Percentiles rank a stretch among this genome's conserved stretches.
These are phyloP conservation scores for Paratrypanosoma confusum DNA, from an alignment of 208 protist species.

Conservation along the genomic window DNA sequence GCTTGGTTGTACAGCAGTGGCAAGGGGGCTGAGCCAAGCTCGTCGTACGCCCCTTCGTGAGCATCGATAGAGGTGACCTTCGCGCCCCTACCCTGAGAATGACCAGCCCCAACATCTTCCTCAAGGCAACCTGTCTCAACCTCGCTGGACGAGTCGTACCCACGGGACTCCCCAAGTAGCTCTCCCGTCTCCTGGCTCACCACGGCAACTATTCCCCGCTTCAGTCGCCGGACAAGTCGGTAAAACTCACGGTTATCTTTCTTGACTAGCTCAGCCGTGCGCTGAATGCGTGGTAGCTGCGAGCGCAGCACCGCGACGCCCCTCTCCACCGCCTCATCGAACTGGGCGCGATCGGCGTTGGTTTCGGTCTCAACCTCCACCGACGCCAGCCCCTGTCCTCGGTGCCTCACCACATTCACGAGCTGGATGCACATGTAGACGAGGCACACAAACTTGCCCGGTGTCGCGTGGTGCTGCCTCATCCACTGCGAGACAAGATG, in stretches of 20 bases:
- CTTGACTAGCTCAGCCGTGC: slow-evolving; percentile 31
- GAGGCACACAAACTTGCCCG: slow-evolving; percentile 74
- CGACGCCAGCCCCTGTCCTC: slow-evolving; percentile 27
- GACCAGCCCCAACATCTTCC: too few relatives aligned
- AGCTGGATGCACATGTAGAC: slow-evolving; percentile 80
- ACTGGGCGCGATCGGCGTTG: slow-evolving; percentile 47
- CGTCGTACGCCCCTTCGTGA: slow-evolving; percentile 4
- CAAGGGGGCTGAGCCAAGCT: not conserved
- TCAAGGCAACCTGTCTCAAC: too few relatives aligned
- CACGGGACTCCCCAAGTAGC: too few relatives aligned
- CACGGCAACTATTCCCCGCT: too few relatives aligned
- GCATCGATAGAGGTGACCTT: slow-evolving; percentile 1
- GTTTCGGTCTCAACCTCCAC: slow-evolving; percentile 69
- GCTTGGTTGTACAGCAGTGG: slow-evolving; percentile 1
- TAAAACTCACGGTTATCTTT: slow-evolving; percentile 64
- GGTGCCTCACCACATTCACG: slow-evolving; percentile 45
- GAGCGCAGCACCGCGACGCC: slow-evolving; percentile 33
- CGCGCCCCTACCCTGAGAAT: not conserved
- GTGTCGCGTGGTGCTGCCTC: slow-evolving; percentile 47
- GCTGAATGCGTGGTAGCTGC: slow-evolving; percentile 49
- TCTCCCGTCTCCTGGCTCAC: too few relatives aligned
- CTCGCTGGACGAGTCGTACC: too few relatives aligned
- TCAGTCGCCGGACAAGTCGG: slow-evolving; percentile 44
- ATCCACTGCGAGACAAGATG: slow-evolving; percentile 81
- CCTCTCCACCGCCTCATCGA: slow-evolving; percentile 55